Evolutionary conservation across 371 early-diverging fungal genomes (phyloP), one percentile per base, ranked within the genome.

Genomic region (Mycotypha africana): DNA sequence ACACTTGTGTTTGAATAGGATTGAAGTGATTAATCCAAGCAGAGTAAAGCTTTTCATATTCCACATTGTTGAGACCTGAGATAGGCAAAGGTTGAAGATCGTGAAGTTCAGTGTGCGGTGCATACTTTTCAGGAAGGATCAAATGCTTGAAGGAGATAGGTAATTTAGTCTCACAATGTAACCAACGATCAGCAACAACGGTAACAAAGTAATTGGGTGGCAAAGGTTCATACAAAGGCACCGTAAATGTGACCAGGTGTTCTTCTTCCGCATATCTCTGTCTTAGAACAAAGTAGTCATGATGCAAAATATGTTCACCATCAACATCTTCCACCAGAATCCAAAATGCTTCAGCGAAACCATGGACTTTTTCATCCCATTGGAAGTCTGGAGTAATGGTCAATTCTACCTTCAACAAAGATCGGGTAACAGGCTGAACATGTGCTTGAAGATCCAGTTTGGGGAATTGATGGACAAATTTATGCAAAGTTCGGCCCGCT

Each of bases 1-100:
- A 97, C 2, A 90, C 87, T 62, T 93, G 92, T 0, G 98, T 96
- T 76, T 99, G 99, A 33, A 99, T 88, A 10, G 94, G 88, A 66
- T 99, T 99, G 74, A 99, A 99, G 43, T 78, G 71, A 31, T 68
- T 67, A 38, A 84, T 67, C 58, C 73, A 71, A 30, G 74, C 72
- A 14, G 60, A 49, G 53, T 84, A 95, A 6, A 89, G 50, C 3
- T 65, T 55, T 53, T 88, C 89, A 56, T 79, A 87, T 44, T 74
- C 83, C 9, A 75, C 60, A 43, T 89, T 86, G 31, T 82, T 79
- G 36, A 94, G 75, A 12, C 90, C 87, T 23, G 86, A 69, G 3
- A 90, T 81, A 1, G 91, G 88, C 45, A 95, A 65, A 17, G 94
- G 94, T 61, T 93, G 92, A 56, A 95, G 66, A 73, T 97, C 97